A percentile compares a stretch with the other conserved stretches of the same genome.
Evolutionary conservation across 768 basidiomycete genomes (phyloP).

Genomic region (Mycena belliarum): DNA sequence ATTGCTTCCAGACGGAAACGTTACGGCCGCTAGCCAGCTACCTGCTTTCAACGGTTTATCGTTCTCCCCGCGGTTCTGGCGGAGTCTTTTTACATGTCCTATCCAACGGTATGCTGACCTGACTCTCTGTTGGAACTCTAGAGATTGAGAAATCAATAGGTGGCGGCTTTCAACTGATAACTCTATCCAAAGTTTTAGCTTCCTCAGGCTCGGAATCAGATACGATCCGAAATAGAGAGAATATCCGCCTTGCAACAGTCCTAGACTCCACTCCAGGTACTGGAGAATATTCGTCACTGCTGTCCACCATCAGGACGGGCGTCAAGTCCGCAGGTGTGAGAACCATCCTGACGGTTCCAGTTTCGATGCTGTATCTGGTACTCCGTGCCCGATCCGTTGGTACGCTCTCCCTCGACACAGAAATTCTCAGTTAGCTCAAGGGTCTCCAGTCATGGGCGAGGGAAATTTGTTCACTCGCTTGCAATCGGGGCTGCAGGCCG

Average conservation of each 20-base stretch:
- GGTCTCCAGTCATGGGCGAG: neutral
- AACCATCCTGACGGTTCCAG: neutral
- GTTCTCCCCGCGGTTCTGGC: neutral
- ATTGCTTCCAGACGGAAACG: neutral
- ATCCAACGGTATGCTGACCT: neutral
- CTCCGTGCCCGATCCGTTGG: neutral
- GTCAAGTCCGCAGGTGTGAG: neutral
- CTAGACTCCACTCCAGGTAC: neutral
- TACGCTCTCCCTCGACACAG: neutral
- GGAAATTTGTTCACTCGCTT: neutral
- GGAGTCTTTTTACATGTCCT: conserved; percentile 1
- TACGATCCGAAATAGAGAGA: neutral
- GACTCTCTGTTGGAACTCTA: no score
- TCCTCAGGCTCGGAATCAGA: neutral
- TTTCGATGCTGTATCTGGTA: neutral
- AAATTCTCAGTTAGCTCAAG: neutral
- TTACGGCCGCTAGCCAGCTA: neutral
- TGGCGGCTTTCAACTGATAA: neutral
- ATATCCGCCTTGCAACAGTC: neutral
- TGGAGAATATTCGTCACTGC: neutral
- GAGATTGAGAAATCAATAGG: neutral
- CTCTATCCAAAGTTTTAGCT: neutral
- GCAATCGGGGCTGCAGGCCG: neutral
- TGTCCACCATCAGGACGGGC: neutral
- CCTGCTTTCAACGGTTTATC: neutral